Base-by-base conservation (phyloP, 306 rosid species). In the Rosa lucieae region DNA sequence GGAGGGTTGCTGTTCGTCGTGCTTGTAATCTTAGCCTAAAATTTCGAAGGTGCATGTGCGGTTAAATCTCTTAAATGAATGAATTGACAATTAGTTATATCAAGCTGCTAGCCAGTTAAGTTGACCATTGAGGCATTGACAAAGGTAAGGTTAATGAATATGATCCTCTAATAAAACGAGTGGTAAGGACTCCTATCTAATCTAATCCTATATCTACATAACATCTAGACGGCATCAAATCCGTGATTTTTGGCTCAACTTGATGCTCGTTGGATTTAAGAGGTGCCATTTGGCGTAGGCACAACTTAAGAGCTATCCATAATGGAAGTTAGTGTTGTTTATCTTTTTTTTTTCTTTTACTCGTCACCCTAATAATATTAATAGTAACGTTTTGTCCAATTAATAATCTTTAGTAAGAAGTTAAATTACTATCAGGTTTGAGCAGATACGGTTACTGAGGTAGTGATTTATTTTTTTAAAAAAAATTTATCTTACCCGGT, bases 11-110 rank as follows among this genome's bases (percentile, higher is more conserved):
- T 1, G 32, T 29, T 71, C 29, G 23, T 55, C 26, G 35, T 72
- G 58, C 61, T 44, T 39, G 46, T 56, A 43, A 46, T 58, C 49
- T 56, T 17, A 70, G 61, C 82, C 82, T 62, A 39, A 49, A 10
- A 10, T 48, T 47, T 26, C 55, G 48, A 59, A 35, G 62, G 26
- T 32, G 37, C 37, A 32, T 32, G 37, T 32, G 37, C 2, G 37
- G 37, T 32, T 32, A 56, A 26, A 26, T 26, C 1, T 0, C 29
- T 26, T 26, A 26, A 20, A 56, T n/a, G 8, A 56, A 2, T 6
- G 62, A 61, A 23, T 61, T 61, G 67, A 23, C 37, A 61, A 23
- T 61, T 10, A 23, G 26, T 23, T 23, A 0, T 23, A 23, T 23
- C 26, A 23, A 23, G 26, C 26, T 23, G 26, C 26, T 23, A 21